Percentiles rank a stretch among this genome's conserved stretches.
These are phyloP conservation scores for Agarophyton chilense DNA, from an alignment of 23 red algal genomes.

Conservation along the genomic window DNA sequence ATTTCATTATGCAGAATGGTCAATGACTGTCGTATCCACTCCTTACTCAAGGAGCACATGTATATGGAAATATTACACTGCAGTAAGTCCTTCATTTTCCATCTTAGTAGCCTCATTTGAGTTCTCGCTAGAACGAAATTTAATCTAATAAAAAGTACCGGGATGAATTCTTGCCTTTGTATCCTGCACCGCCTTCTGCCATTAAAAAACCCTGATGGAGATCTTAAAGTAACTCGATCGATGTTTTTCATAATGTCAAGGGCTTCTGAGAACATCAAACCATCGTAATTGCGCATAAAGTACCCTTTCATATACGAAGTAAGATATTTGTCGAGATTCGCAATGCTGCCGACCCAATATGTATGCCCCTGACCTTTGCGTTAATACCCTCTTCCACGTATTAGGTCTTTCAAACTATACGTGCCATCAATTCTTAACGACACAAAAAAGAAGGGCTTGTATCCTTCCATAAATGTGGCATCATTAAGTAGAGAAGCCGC, in stretches of 20 bases:
- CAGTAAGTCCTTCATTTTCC: not conserved
- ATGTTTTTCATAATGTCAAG: not conserved
- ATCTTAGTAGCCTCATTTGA: not conserved
- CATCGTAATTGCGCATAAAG: conserved; percentile 20
- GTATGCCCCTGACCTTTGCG: too few relatives aligned
- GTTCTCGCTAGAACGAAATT: not conserved
- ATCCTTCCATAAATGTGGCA: not conserved
- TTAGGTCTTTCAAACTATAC: not conserved
- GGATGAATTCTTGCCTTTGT: not conserved
- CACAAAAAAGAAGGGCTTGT: too few relatives aligned
- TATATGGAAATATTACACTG: not conserved
- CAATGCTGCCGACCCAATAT: too few relatives aligned
- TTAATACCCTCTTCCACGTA: not conserved
- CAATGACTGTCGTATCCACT: not conserved
- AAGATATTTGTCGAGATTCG: too few relatives aligned
- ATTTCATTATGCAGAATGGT: not conserved
- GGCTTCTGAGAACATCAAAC: not conserved
- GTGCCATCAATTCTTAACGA: not conserved
- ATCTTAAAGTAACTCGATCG: not conserved
- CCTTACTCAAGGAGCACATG: not conserved
- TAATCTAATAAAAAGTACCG: not conserved
- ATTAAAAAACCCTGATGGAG: not conserved
- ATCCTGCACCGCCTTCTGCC: not conserved
- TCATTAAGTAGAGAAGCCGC: conserved; percentile 1
- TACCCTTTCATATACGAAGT: too few relatives aligned